Base-by-base conservation (phyloP, 495 filamentous ascomycete genomes). In the Antarctomyces pellizariae region DNA sequence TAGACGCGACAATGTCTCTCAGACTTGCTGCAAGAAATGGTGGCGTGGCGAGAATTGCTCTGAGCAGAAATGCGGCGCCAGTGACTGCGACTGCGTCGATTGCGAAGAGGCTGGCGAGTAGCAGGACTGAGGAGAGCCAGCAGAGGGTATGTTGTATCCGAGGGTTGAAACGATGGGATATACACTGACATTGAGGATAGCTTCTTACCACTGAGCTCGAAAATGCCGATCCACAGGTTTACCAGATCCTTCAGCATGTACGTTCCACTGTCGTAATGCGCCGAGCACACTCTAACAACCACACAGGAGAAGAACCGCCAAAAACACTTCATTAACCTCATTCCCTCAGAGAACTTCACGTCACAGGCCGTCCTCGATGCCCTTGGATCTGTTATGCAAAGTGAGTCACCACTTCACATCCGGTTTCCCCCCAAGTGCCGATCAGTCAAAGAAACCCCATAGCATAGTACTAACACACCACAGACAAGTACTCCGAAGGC, bases 331-430 rank as follows among this genome's bases (percentile, higher is more conserved):
- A 84, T 97, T 50, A 95, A 95, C 54, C 67, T 97, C 30, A 97
- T 97, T 34, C 86, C 86, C 9, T 97, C 86, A 12, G 86, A 97
- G 53, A 97, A 97, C 54, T 95, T 97, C 50, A 95, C 86, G 6
- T 93, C 86, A 9, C 80, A 93, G 47, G 80, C 86, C 12, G 86
- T 97, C 7, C 66, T 93, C 19, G 86, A 95, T 64, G 82, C 84
- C 5, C 56, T 97, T 31, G 86, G 86, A 42, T 93, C 83, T 59
- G 74, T 89, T 14, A 97, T 97, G 86, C 84, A 97, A 55, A 97
- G 78, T 86, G 56, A 28, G 72, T 53, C 13, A 22, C 17, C 25
- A 16, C 18, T 24, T 10, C 5, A 26, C 29, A 21, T 11, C 8
- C 26, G 29, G 18, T 29, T 5, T 17, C 12, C 20, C 36, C 18